Conservation (phyloP, 129 eudicot species). For the Chrysanthemum seticuspe region DNA sequence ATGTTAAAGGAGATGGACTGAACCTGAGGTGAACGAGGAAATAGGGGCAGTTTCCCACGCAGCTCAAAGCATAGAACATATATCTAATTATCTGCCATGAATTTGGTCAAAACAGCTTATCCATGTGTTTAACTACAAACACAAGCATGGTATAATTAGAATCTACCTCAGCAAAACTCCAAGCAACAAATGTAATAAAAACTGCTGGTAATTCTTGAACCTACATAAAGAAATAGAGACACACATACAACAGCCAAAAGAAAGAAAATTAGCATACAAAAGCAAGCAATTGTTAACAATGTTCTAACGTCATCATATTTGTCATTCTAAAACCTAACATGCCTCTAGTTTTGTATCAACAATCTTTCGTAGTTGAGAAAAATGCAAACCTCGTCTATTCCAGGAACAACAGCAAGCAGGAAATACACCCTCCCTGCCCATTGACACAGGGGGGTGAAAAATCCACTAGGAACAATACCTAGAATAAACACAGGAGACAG, state of each 20-base stretch:
- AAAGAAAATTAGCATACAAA: slow-evolving; percentile 14
- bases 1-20: slow-evolving; percentile 23
- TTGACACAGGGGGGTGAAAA: slow-evolving; percentile 78
- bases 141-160: not conserved
- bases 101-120: slow-evolving; percentile 9
- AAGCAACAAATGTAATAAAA: slow-evolving; percentile 67
- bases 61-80: slow-evolving; percentile 70
- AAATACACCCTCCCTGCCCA: slow-evolving; percentile 93
- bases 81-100: slow-evolving; percentile 69
- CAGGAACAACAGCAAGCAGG: slow-evolving; percentile 61
- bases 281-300: not conserved
- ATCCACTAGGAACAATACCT: slow-evolving; percentile 97
- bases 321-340: slow-evolving; percentile 2
- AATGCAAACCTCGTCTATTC: slow-evolving; percentile 56
- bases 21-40: slow-evolving; percentile 82
- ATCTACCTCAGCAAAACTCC: slow-evolving; percentile 79
- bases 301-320: not conserved
- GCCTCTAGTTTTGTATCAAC: not conserved
- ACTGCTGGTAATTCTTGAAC: slow-evolving; percentile 68
- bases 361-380: not conserved
- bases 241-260: not conserved
- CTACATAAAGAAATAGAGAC: slow-evolving; percentile 36
- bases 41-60: slow-evolving; percentile 61
- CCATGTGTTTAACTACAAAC: not conserved
- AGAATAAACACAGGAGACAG: not conserved